These are phyloP conservation scores for Alternaria rosae DNA, from an alignment of 2,329 filamentous ascomycete species.

Conservation along the genomic window DNA sequence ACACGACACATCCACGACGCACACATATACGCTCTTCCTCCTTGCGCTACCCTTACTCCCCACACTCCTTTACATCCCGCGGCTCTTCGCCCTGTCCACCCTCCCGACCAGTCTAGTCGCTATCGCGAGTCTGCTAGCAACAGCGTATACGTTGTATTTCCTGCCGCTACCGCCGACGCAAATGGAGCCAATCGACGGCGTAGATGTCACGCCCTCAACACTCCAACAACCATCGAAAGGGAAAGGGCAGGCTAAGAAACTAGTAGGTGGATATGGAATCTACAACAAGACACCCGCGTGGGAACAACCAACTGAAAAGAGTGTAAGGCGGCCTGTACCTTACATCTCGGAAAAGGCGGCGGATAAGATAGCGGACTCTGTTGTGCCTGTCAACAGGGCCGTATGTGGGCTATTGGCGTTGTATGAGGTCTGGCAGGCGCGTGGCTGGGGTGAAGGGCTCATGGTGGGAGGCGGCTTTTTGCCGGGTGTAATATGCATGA, in stretches of 20 bases:
- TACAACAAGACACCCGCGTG: constrained; percentile 10
- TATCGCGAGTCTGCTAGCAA: constrained; percentile 69
- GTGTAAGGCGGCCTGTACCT: constrained; percentile 26
- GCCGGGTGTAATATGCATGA: constrained; percentile 63
- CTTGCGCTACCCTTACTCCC: constrained; percentile 67
- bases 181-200: constrained; percentile 23
- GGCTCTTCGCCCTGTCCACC: constrained; percentile 52
- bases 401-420: constrained; percentile 62
- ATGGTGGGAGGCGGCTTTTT: constrained; percentile 49
- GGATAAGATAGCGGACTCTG: constrained; percentile 63
- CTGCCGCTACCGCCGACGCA: constrained; percentile 63
- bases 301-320: constrained; percentile 11
- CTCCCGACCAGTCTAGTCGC: constrained; percentile 62
- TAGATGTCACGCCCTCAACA: constrained; percentile 2
- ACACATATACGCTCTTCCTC: constrained; percentile 63
- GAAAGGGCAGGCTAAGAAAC: constrained; percentile 24
- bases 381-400: constrained; percentile 67
- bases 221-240: background rate
- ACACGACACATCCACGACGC: constrained; percentile 49
- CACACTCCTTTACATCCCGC: constrained; percentile 63
- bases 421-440: constrained; percentile 40
- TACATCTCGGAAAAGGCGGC: constrained; percentile 30
- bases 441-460: constrained; percentile 37
- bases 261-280: constrained; percentile 12
- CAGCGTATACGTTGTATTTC: constrained; percentile 66